Conservation (phyloP, 441 rosid genomes). For the Macaranga tanarius region DNA sequence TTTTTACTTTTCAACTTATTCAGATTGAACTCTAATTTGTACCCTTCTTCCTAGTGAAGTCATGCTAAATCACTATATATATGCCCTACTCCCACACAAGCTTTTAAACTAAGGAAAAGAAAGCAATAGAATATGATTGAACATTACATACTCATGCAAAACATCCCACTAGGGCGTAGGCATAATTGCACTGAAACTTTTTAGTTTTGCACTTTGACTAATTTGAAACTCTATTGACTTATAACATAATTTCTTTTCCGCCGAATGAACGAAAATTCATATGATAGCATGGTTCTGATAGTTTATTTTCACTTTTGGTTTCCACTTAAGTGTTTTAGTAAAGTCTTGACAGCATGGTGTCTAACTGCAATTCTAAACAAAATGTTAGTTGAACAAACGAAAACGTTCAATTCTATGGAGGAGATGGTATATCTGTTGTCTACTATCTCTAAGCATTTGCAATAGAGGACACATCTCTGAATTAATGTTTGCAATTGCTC, state of each 20-base stretch:
- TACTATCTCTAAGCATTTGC: background rate
- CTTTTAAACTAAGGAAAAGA: background rate
- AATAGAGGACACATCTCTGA: background rate
- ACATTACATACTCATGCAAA: background rate
- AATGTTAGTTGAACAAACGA: background rate
- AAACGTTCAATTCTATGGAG: background rate
- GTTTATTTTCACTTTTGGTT: conserved; percentile 6
- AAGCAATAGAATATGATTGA: background rate
- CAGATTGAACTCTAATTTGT: background rate
- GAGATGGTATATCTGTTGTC: background rate
- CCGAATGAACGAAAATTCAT: background rate
- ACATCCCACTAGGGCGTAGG: background rate
- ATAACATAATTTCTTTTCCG: background rate
- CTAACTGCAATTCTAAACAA: background rate
- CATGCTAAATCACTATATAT: background rate
- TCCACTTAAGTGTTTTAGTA: background rate
- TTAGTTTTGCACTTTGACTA: background rate
- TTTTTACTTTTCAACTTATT: background rate
- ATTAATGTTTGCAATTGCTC: background rate
- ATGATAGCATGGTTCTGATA: background rate
- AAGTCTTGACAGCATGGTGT: background rate
- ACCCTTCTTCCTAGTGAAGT: background rate
- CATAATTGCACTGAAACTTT: conserved; percentile 5
- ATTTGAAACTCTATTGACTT: background rate
- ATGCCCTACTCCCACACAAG: background rate